Percentiles rank a stretch among this genome's conserved stretches.
Conservation (phyloP, 2,329 filamentous ascomycete genomes). For the Magnaporthiopsis incrustans region DNA sequence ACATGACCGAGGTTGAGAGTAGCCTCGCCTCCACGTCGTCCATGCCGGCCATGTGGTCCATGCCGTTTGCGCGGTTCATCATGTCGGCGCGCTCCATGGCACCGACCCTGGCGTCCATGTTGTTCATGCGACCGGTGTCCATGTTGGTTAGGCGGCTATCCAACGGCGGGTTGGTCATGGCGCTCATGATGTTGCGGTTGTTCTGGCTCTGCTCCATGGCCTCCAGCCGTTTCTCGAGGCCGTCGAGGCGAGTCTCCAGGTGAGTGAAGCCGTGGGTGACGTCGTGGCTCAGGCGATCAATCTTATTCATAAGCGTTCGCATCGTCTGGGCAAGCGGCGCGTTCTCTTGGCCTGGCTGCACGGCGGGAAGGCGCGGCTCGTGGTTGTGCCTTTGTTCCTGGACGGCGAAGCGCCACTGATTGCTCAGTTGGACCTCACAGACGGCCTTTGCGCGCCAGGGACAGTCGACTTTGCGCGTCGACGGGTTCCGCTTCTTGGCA, state of each 20-base stretch:
- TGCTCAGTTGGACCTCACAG: slow-evolving; percentile 53
- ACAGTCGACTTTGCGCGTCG: slow-evolving; percentile 56
- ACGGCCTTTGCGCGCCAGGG: slow-evolving; percentile 57
- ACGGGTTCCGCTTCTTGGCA: slow-evolving; percentile 56
- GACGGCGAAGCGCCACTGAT: slow-evolving; percentile 57
- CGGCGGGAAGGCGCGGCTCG: slow-evolving; percentile 47
- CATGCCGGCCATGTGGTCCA: slow-evolving; percentile 27
- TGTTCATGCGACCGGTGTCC: slow-evolving; percentile 20
- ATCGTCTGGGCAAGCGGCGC: slow-evolving; percentile 50
- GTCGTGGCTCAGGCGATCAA: slow-evolving; percentile 51
- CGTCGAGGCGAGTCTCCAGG: slow-evolving; percentile 41
- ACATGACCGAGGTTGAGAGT: slow-evolving; percentile 26
- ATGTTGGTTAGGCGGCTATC: slow-evolving; percentile 12
- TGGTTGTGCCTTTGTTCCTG: slow-evolving; percentile 55
- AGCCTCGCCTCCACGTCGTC: slow-evolving; percentile 32
- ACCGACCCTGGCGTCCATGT: slow-evolving; percentile 28
- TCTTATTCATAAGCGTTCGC: slow-evolving; percentile 49
- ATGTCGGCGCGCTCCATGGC: slow-evolving; percentile 25
- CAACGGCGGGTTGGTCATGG: slow-evolving; percentile 17
- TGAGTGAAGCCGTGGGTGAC: slow-evolving; percentile 43
- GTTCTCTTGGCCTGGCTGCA: slow-evolving; percentile 47
- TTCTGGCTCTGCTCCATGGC: slow-evolving; percentile 35
- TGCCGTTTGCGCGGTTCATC: slow-evolving; percentile 16
- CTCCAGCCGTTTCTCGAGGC: slow-evolving; percentile 47
- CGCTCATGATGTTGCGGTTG: slow-evolving; percentile 18